These are phyloP conservation scores for Elsinoe ampelina DNA, from an alignment of 2,329 filamentous ascomycete genomes.

Conservation along the genomic window DNA sequence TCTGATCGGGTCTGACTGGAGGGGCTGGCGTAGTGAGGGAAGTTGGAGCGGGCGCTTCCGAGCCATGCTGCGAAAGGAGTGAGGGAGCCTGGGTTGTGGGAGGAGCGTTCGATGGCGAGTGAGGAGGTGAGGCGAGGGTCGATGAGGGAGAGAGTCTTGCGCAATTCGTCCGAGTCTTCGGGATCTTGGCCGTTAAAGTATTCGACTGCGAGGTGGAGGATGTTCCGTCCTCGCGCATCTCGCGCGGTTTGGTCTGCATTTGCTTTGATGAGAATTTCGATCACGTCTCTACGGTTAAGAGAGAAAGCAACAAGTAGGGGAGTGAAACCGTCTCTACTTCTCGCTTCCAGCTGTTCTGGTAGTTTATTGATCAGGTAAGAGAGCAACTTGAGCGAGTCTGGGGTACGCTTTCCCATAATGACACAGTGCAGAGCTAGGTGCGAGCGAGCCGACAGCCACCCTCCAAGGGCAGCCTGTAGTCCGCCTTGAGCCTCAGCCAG, in stretches of 20 bases:
- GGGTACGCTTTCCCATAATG: conserved; percentile 37
- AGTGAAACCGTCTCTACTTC: conserved; percentile 48
- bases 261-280: conserved; percentile 53
- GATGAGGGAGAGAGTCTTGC: conserved; percentile 48
- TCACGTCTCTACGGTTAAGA: conserved; percentile 45
- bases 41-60: conserved; percentile 12
- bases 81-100: conserved; percentile 42
- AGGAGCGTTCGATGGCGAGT: conserved; percentile 52
- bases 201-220: conserved; percentile 52
- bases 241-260: conserved; percentile 57
- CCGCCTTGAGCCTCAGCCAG: conserved; percentile 52
- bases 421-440: conserved; percentile 55
- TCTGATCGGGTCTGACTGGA: not conserved
- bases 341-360: conserved; percentile 55
- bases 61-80: conserved; percentile 50
- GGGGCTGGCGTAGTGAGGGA: not conserved
- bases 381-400: conserved; percentile 47
- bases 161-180: conserved; percentile 15
- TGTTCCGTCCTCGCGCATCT: conserved; percentile 53
- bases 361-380: conserved; percentile 55
- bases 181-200: not conserved
- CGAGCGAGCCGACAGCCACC: conserved; percentile 54
- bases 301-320: conserved; percentile 60
- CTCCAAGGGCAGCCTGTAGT: conserved; percentile 53
- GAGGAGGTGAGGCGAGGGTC: conserved; percentile 47